Percentiles rank a stretch among this genome's conserved stretches.
Evolutionary conservation across 2,329 filamentous ascomycete species (phyloP).

Genomic region (Aspergillus awamori): DNA sequence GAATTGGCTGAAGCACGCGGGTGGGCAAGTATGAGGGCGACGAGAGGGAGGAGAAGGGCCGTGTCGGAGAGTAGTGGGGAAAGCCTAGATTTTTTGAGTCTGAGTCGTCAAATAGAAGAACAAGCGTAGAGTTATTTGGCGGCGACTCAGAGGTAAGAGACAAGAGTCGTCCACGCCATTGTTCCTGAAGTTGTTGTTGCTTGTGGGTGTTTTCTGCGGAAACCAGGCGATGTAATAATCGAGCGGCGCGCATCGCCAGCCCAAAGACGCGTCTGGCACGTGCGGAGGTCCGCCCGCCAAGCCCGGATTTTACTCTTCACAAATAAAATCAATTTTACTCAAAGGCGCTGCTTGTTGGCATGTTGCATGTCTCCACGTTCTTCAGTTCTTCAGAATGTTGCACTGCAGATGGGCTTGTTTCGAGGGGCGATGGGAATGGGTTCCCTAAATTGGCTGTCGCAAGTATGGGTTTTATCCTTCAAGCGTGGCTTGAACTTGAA

Average conservation of each 20-base stretch:
- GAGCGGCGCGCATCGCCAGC: slow-evolving; percentile 17
- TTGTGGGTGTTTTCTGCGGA: not conserved
- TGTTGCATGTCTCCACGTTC: slow-evolving; percentile 7
- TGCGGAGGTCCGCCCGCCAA: slow-evolving; percentile 25
- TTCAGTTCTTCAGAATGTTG: not conserved
- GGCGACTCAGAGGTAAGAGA: not conserved
- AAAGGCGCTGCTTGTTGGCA: not conserved
- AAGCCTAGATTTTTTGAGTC: too few relatives aligned
- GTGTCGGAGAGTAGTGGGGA: not conserved
- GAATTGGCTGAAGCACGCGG: not conserved
- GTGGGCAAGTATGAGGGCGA: not conserved
- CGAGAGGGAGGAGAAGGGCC: not conserved
- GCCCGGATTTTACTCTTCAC: slow-evolving; percentile 5
- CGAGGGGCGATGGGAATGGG: not conserved
- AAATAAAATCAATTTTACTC: too few relatives aligned
- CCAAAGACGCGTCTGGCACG: slow-evolving; percentile 27
- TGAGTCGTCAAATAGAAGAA: too few relatives aligned
- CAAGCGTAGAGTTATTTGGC: too few relatives aligned
- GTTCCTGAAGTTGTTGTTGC: not conserved
- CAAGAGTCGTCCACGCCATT: not conserved
- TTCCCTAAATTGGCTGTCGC: not conserved
- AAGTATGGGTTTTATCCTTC: not conserved
- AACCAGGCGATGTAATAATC: slow-evolving; percentile 9
- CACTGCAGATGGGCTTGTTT: not conserved
- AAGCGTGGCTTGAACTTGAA: not conserved